Evolutionary conservation across 768 basidiomycete genomes (phyloP).

Genomic region (Mrakia frigida): DNA sequence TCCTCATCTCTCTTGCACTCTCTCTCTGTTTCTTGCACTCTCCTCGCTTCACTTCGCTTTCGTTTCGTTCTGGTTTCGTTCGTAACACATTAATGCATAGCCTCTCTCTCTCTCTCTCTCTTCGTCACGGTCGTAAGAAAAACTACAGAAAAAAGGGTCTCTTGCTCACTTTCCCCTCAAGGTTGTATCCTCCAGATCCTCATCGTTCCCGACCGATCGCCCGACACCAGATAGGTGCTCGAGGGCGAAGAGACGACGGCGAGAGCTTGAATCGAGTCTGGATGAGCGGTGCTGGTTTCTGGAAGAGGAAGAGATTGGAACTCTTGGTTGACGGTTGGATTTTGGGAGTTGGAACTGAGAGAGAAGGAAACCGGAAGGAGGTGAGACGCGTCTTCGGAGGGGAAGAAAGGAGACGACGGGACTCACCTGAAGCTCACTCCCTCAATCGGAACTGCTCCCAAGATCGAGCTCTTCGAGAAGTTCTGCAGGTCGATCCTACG

Average conservation of each 20-base stretch:
- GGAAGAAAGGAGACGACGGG: slow-evolving; percentile 30
- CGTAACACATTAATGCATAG: not conserved
- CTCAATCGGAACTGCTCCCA: slow-evolving; percentile 63
- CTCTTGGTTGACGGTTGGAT: not conserved
- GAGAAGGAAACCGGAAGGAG: no score
- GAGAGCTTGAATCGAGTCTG: slow-evolving; percentile 80
- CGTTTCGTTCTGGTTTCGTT: no score
- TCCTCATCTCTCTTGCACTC: not conserved
- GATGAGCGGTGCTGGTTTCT: slow-evolving; percentile 65
- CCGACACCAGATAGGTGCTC: slow-evolving; percentile 70
- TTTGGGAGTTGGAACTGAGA: not conserved
- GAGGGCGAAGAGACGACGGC: slow-evolving; percentile 86
- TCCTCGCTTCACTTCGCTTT: not conserved
- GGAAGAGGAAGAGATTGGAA: not conserved
- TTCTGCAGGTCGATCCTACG: slow-evolving; percentile 80
- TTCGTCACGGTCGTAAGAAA: no score
- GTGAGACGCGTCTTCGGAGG: not conserved
- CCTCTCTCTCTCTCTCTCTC: not conserved
- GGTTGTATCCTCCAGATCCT: slow-evolving; percentile 60
- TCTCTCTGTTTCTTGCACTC: not conserved
- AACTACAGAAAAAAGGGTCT: not conserved
- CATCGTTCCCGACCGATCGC: slow-evolving; percentile 79
- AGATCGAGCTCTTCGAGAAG: slow-evolving; percentile 64
- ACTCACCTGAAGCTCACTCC: slow-evolving; percentile 70
- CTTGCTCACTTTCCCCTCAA: not conserved